Conservation (phyloP, 2,329 filamentous ascomycete genomes). For the Xylariaceae sp. region DNA sequence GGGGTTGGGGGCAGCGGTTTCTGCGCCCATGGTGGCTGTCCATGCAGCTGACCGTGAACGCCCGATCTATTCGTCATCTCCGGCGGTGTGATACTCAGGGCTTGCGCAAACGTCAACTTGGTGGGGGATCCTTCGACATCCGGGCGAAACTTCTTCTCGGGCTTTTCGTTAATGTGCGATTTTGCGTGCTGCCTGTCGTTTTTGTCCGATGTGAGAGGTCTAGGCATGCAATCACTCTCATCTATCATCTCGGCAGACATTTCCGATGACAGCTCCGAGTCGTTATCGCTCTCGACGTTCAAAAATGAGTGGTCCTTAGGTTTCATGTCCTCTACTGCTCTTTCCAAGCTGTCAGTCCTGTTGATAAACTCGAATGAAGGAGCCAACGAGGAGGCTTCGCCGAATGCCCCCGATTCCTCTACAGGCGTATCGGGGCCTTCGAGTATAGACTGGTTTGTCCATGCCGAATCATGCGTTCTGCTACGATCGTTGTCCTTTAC, state of each 20-base stretch:
- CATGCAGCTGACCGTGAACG: constrained; percentile 35
- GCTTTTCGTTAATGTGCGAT: constrained; percentile 12
- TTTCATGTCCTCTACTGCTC: constrained; percentile 34
- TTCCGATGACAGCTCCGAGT: constrained; percentile 59
- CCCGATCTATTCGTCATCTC: constrained; percentile 35
- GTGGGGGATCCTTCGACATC: constrained; percentile 35
- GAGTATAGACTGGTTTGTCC: constrained; percentile 52
- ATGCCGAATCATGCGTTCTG: constrained; percentile 40
- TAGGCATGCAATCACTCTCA: constrained; percentile 32
- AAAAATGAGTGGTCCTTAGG: constrained; percentile 26
- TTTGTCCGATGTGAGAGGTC: constrained; percentile 25
- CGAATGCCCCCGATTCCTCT: constrained; percentile 30
- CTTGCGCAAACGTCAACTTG: constrained; percentile 45
- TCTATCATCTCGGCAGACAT: constrained; percentile 48
- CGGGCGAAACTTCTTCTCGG: constrained; percentile 13
- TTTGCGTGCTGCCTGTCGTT: constrained; percentile 20
- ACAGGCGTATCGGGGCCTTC: constrained; percentile 40
- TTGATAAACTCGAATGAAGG: constrained; percentile 51
- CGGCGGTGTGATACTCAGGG: constrained; percentile 39
- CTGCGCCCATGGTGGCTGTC: constrained; percentile 30
- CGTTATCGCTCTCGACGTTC: constrained; percentile 41
- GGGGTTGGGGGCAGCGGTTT: constrained; percentile 48
- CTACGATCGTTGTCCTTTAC: constrained; percentile 47
- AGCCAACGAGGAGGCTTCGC: constrained; percentile 31
- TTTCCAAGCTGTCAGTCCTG: constrained; percentile 49